These are phyloP conservation scores for Boletales sp. DNA, from an alignment of 768 basidiomycete genomes.

Conservation along the genomic window DNA sequence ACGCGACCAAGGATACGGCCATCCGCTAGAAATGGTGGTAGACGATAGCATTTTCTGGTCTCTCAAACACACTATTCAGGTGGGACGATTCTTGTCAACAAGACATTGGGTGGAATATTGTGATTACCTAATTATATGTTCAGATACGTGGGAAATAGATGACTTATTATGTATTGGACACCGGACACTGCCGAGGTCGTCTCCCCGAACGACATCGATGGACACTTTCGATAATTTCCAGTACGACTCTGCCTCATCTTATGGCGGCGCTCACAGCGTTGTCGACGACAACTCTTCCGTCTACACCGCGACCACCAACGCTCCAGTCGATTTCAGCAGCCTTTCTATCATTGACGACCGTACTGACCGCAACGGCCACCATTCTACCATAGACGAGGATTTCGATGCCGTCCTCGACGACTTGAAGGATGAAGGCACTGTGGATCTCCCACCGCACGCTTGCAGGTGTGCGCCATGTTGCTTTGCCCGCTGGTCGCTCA, in stretches of 20 bases:
- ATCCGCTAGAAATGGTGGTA: slow-evolving; percentile 34
- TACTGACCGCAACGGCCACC: slow-evolving; percentile 39
- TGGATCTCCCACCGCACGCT: slow-evolving; percentile 88
- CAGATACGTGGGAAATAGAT: slow-evolving; percentile 24
- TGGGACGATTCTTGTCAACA: no score
- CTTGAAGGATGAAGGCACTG: slow-evolving; percentile 72
- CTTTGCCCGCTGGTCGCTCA: slow-evolving; percentile 3
- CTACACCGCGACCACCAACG: slow-evolving; percentile 68
- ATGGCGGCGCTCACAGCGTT: slow-evolving; percentile 62
- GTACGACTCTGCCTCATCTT: slow-evolving; percentile 79
- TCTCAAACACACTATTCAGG: no score
- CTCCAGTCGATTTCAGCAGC: slow-evolving; percentile 58
- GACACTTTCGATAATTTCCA: slow-evolving; percentile 85
- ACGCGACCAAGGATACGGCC: slow-evolving; percentile 56
- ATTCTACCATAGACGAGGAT: slow-evolving; percentile 64
- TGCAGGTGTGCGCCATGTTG: slow-evolving; percentile 67
- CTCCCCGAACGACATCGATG: slow-evolving; percentile 42
- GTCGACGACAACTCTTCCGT: slow-evolving; percentile 81
- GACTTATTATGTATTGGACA: slow-evolving; percentile 10
- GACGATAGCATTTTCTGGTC: slow-evolving; percentile 36
- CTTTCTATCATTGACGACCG: slow-evolving; percentile 68
- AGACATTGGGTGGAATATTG: neutral
- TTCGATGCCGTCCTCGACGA: slow-evolving; percentile 90
- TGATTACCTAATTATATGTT: slow-evolving; percentile 8
- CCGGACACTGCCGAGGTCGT: neutral